phyloP scores from a whole-genome alignment of 306 rosid species.

The Inga leiocalycina region DNA sequence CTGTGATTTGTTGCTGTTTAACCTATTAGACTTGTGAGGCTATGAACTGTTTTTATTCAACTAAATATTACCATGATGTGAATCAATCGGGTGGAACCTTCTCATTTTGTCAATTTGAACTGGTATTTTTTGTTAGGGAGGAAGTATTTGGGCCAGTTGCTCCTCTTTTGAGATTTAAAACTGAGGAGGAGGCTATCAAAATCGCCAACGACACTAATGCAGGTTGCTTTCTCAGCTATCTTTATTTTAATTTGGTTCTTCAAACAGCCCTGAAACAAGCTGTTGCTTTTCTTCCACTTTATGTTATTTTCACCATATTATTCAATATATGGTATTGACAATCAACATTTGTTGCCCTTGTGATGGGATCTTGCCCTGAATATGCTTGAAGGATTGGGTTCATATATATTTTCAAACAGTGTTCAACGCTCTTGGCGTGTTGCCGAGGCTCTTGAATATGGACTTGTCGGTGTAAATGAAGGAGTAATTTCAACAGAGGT shows the following conservation, averaged over 20 bases:
- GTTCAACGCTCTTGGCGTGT: conserved; percentile 96
- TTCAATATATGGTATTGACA: conserved; percentile 19
- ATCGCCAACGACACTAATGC: conserved; percentile 89
- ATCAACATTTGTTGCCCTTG: conserved; percentile 17
- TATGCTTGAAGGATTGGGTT: conserved; percentile 76
- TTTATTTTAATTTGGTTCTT: conserved; percentile 22
- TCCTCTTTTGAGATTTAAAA: conserved; percentile 80
- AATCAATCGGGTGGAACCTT: neutral
- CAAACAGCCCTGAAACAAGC: neutral
- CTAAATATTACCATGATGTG: conserved; percentile 5
- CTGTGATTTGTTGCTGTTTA: conserved; percentile 6
- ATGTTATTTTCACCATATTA: conserved; percentile 2
- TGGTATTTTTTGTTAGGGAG: conserved; percentile 58
- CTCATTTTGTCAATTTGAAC: neutral
- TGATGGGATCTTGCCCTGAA: conserved; percentile 5
- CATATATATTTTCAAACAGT: conserved; percentile 81
- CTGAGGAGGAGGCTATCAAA: conserved; percentile 86
- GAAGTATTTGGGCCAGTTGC: conserved; percentile 99
- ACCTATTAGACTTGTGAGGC: neutral
- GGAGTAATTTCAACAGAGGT: conserved; percentile 97
- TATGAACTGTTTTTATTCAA: neutral
- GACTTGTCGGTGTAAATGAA: conserved; percentile 92
- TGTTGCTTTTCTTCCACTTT: neutral
- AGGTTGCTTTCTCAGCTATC: conserved; percentile 54
- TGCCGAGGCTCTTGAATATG: conserved; percentile 95